A percentile compares a stretch with the other conserved stretches of the same genome.
These are phyloP conservation scores for Alternaria sp. DNA, from an alignment of 2,329 filamentous ascomycete genomes.

Conservation along the genomic window DNA sequence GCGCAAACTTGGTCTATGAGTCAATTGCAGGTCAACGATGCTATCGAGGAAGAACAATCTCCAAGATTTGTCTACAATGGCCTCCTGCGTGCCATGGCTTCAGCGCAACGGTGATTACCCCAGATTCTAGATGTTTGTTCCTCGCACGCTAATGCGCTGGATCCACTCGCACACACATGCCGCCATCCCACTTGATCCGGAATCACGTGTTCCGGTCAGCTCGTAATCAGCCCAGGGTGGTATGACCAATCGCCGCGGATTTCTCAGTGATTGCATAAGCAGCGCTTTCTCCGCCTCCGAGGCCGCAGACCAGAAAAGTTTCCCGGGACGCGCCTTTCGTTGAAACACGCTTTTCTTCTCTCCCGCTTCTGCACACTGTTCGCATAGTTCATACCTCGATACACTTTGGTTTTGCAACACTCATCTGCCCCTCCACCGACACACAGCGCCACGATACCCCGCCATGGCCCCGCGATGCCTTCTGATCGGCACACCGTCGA, in stretches of 20 bases:
- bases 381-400: neutral
- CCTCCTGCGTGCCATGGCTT: neutral
- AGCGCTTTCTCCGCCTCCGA: constrained; percentile 36
- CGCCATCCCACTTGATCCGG: neutral
- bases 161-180: constrained; percentile 4
- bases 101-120: constrained; percentile 3
- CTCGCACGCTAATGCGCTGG: constrained; percentile 8
- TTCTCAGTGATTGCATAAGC: constrained; percentile 10
- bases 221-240: constrained; percentile 1
- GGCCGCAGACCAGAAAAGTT: constrained; percentile 35
- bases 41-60: neutral
- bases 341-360: neutral
- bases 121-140: constrained; percentile 10
- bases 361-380: neutral
- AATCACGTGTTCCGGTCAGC: constrained; percentile 9
- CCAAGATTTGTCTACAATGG: neutral
- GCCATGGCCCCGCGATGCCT: constrained; percentile 66
- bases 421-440: neutral
- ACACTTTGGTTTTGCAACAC: neutral
- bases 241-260: constrained; percentile 18
- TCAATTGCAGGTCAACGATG: neutral
- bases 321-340: constrained; percentile 17
- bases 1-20: neutral
- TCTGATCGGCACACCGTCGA: constrained; percentile 86
- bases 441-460: constrained; percentile 20